Conservation (phyloP, 495 filamentous ascomycete species). For the Daldinia loculata region DNA sequence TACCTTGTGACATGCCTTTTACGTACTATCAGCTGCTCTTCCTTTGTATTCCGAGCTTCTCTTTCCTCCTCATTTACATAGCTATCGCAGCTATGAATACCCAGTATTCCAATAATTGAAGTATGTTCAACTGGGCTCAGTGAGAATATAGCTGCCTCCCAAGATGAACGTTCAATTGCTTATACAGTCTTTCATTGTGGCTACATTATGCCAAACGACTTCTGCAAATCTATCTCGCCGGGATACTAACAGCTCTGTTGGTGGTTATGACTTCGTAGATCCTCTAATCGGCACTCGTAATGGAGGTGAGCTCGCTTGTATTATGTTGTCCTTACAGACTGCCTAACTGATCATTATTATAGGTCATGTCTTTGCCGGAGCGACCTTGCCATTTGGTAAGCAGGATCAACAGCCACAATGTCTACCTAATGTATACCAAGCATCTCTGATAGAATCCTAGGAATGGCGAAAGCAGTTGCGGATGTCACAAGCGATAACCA, state of each 20-base stretch:
- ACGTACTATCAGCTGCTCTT: constrained; percentile 20
- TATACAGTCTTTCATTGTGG: constrained; percentile 26
- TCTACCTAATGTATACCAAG: not conserved
- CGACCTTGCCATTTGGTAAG: constrained; percentile 69
- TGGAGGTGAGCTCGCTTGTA: constrained; percentile 67
- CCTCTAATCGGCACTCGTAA: constrained; percentile 68
- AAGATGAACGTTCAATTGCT: constrained; percentile 40
- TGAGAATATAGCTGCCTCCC: constrained; percentile 5
- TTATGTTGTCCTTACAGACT: constrained; percentile 36
- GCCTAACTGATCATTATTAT: constrained; percentile 12
- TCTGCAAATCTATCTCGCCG: constrained; percentile 9
- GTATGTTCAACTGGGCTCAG: constrained; percentile 11
- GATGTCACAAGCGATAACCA: constrained; percentile 70
- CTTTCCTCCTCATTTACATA: not conserved
- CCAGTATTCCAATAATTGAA: not conserved
- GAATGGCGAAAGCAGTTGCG: constrained; percentile 76
- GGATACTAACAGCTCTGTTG: constrained; percentile 16
- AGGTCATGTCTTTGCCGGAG: constrained; percentile 62
- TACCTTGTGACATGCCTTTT: constrained; percentile 28
- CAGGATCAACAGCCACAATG: not conserved
- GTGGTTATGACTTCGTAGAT: constrained; percentile 54
- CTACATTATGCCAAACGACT: constrained; percentile 27
- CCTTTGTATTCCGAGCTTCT: constrained; percentile 1
- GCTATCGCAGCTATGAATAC: not conserved
- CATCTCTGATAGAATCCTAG: constrained; percentile 33